Conservation (phyloP, 2,329 filamentous ascomycete species). For the Microcera coccophila region DNA sequence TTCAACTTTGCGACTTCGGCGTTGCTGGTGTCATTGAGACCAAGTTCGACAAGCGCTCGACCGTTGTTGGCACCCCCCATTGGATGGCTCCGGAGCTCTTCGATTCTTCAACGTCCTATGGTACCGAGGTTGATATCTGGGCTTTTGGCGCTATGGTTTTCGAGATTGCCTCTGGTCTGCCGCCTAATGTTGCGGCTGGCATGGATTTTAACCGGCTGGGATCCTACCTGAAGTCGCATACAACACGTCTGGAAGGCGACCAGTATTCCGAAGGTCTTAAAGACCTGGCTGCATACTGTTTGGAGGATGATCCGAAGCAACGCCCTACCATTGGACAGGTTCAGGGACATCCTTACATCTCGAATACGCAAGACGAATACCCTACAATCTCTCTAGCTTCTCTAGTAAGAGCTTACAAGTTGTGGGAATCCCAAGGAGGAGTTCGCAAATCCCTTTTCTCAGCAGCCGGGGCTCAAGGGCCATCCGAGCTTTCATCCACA, state of each 20-base stretch:
- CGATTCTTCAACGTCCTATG: constrained; percentile 60
- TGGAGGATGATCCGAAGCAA: constrained; percentile 63
- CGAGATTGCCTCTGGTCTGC: constrained; percentile 74
- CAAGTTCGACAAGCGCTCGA: constrained; percentile 71
- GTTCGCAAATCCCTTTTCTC: constrained; percentile 63
- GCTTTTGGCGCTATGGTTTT: constrained; percentile 77
- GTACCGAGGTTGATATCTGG: constrained; percentile 77
- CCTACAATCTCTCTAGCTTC: constrained; percentile 61
- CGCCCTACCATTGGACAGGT: constrained; percentile 68
- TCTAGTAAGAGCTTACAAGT: constrained; percentile 67
- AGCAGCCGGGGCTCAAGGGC: constrained; percentile 54
- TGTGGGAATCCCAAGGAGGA: constrained; percentile 73
- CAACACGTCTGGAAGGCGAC: constrained; percentile 67
- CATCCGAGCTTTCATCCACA: constrained; percentile 42
- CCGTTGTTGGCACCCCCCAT: constrained; percentile 76
- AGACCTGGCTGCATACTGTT: constrained; percentile 67
- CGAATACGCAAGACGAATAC: constrained; percentile 57
- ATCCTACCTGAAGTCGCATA: constrained; percentile 55
- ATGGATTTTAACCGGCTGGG: constrained; percentile 48
- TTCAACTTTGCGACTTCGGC: constrained; percentile 82
- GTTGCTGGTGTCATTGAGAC: constrained; percentile 75
- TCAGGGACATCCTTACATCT: constrained; percentile 66
- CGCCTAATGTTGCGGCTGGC: constrained; percentile 62
- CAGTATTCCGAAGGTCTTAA: constrained; percentile 66
- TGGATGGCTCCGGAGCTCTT: constrained; percentile 85